Conservation (phyloP, 805 yeast species). For the Candida nonsorbophila region DNA sequence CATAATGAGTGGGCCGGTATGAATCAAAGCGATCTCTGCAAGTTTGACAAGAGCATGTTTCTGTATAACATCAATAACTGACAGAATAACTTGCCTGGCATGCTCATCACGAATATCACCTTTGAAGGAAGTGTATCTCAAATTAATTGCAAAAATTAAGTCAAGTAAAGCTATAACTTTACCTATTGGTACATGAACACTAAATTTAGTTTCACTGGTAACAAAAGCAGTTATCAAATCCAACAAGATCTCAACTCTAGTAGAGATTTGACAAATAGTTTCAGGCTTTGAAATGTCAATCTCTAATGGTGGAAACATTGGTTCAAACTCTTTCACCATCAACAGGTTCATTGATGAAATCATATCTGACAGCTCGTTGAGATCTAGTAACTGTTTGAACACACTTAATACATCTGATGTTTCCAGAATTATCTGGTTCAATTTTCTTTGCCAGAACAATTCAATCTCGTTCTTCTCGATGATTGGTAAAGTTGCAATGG, state of each 20-base stretch:
- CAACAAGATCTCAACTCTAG: slow-evolving; percentile 44
- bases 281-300: slow-evolving; percentile 57
- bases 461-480: slow-evolving; percentile 50
- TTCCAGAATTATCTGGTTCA: slow-evolving; percentile 47
- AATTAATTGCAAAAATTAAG: slow-evolving; percentile 49
- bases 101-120: slow-evolving; percentile 54
- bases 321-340: slow-evolving; percentile 7
- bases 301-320: slow-evolving; percentile 41
- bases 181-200: slow-evolving; percentile 63
- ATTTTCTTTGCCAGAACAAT: slow-evolving; percentile 40
- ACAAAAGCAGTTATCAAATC: slow-evolving; percentile 33
- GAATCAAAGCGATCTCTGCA: slow-evolving; percentile 25
- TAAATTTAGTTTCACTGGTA: slow-evolving; percentile 48
- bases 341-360: slow-evolving; percentile 33
- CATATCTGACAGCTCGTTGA: slow-evolving; percentile 52
- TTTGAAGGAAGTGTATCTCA: slow-evolving; percentile 50
- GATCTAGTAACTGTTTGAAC: slow-evolving; percentile 54
- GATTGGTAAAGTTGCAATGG: slow-evolving; percentile 52
- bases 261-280: slow-evolving; percentile 46
- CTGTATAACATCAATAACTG: slow-evolving; percentile 43
- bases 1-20: slow-evolving; percentile 38
- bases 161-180: slow-evolving; percentile 47
- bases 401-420: slow-evolving; percentile 50
- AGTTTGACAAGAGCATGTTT: slow-evolving; percentile 40
- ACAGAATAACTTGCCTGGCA: slow-evolving; percentile 38